Evolutionary conservation across 768 basidiomycete species (phyloP), one percentile per base, ranked within the genome.

Genomic region (Royoungia palumana): DNA sequence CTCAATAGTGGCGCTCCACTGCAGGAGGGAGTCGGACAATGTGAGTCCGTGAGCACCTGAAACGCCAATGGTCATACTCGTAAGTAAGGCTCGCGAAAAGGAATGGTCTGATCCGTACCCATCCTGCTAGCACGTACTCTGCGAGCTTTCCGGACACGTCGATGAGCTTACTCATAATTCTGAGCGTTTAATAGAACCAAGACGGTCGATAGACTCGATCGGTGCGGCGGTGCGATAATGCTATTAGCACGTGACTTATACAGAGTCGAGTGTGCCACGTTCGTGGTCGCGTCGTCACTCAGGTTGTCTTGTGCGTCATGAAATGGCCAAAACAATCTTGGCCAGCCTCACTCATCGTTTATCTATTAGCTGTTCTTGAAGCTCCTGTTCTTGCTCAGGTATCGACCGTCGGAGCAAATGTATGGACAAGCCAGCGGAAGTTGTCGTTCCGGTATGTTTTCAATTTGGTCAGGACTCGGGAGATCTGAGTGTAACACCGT

Each of bases 121-220:
- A 89, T 56, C 88, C 88, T 65, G 79, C 82, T 54, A 89, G 70
- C 81, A 91, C 81, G 52, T 79, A 84, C 54, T 83, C 78, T 5
- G 85, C 85, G 14, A 90, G 74, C 34, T 70, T 76, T 50, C 68
- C 67, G n/a, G 87, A 80, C 10, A 86, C 75, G 57, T 85, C 77
- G 35, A 73, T 65, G 36, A 81, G 67, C 22, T 70, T 74, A 34
- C 70, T 70, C 82, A 85, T 85, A 24, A 21, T 45, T 52, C 21
- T 46, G 47, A 34, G 43, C 13, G 51, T 30, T 48, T 32, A 35
- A 32, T 32, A 14, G 14, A 32, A 0, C n/a, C 14, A 14, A 13
- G 28, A 13, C 28, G 10, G 28, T 37, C 44, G 46, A 34, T 13
- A 52, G 44, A 44, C 17, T 39, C 20, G 13, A 21, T 16, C n/a